Evolutionary conservation across 805 yeast genomes (phyloP).

Genomic region (Clavispora carvajalis): DNA sequence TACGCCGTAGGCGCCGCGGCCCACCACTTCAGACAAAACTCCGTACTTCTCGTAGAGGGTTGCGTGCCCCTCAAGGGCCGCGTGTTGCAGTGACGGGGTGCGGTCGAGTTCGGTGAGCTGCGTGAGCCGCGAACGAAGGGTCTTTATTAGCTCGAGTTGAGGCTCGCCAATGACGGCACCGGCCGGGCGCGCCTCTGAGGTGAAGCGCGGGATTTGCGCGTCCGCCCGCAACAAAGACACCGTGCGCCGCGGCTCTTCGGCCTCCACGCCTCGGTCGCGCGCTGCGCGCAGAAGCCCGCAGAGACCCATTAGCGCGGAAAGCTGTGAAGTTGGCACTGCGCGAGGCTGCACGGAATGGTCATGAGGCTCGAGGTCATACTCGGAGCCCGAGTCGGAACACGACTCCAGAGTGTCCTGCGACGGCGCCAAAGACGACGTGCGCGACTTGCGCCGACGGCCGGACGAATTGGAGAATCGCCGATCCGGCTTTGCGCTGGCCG

Average conservation of each 20-base stretch:
- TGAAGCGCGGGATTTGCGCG: constrained; percentile 21
- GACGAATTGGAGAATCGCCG: too few species aligned
- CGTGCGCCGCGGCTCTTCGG: constrained; percentile 29
- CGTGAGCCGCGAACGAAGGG: constrained; percentile 15
- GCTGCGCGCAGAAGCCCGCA: constrained; percentile 23
- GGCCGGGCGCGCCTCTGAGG: constrained; percentile 12
- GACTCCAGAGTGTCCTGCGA: background rate
- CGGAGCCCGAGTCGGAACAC: background rate
- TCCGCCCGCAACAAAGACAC: constrained; percentile 22
- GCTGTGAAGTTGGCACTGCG: constrained; percentile 18
- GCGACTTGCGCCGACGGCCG: too few species aligned
- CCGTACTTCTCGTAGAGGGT: constrained; percentile 33
- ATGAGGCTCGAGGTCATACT: constrained; percentile 22
- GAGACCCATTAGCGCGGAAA: constrained; percentile 29
- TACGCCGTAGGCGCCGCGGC: constrained; percentile 45
- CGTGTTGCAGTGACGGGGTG: constrained; percentile 6
- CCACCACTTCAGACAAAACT: constrained; percentile 30
- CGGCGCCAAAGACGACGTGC: too few species aligned
- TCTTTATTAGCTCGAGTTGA: constrained; percentile 22
- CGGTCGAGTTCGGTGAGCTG: constrained; percentile 10
- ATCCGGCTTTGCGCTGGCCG: too few species aligned
- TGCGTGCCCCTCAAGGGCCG: constrained; percentile 12
- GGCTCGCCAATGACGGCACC: constrained; percentile 26
- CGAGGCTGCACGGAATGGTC: constrained; percentile 20
- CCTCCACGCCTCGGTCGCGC: background rate